Evolutionary conservation across 768 basidiomycete species (phyloP), one percentile per base, ranked within the genome.

Genomic region (Termitomyces sp.): DNA sequence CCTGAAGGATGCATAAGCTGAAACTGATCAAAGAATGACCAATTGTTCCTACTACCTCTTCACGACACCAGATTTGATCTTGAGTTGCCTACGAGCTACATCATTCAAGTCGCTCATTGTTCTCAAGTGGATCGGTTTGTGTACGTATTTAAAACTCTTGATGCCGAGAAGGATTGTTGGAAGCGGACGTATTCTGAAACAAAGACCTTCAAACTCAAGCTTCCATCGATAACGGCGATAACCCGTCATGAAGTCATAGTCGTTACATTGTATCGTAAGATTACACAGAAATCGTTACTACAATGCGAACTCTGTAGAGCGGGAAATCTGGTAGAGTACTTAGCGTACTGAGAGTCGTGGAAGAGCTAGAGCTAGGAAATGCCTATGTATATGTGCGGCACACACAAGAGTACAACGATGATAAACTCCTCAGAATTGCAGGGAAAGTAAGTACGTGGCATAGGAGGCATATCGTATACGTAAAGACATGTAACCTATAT

Each of bases 41-140:
- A 46, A 55, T 32, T 32, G 32, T n/a, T 24, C 62, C 74, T n/a
- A 28, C 59, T 35, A 92, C 91, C 91, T 78, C 68, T 78, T 80
- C 48, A 83, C 80, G 41, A 76, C 81, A 30, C 84, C 84, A 5
- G 84, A 65, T 74, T 90, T 92, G 76, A 92, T 93, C 71, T 83
- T 88, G 60, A 94, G 80, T 64, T 91, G 88, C 54, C 82, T 80
- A 52, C 78, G 78, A 50, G 84, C 66, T 30, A 53, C 60, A 53
- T 80, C 72, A 51, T 75, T 71, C 36, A 71, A 63, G 62, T 85
- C 81, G 65, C 71, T 79, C 81, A 84, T 84, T 36, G 58, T 70
- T 13, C 48, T 16, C 45, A 18, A n/a, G 11, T 22, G 44, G 51
- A 32, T 56, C 36, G 52, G n/a, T 26, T 52, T 13, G 33, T 26